These are phyloP conservation scores for Hymenoscyphus infarciens DNA, from an alignment of 2,329 filamentous ascomycete species.

Conservation along the genomic window DNA sequence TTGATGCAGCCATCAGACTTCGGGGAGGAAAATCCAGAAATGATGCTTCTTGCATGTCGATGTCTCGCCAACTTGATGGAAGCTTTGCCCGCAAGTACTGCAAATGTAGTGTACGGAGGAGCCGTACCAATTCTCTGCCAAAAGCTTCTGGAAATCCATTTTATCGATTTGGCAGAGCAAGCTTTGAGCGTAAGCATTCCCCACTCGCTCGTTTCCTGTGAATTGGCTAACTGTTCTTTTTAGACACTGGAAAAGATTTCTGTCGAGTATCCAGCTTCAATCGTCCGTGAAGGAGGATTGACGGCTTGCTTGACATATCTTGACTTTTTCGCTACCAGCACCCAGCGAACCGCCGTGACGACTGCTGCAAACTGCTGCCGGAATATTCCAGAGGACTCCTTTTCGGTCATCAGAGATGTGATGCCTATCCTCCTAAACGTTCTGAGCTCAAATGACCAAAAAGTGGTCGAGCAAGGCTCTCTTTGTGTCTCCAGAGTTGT, in stretches of 20 bases:
- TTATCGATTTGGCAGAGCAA: slow-evolving; percentile 96
- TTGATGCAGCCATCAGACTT: slow-evolving; percentile 90
- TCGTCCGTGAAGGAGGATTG: slow-evolving; percentile 91
- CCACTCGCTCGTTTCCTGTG: slow-evolving; percentile 5
- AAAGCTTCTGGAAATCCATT: slow-evolving; percentile 92
- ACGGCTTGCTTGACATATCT: slow-evolving; percentile 95
- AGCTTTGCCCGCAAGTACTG: slow-evolving; percentile 84
- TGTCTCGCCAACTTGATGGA: slow-evolving; percentile 98
- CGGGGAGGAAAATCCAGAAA: slow-evolving; percentile 85
- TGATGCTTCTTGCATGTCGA: slow-evolving; percentile 94
- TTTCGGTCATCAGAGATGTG: slow-evolving; percentile 84
- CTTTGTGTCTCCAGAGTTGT: slow-evolving; percentile 94
- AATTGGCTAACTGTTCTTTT: slow-evolving; percentile 14
- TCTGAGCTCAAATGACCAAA: slow-evolving; percentile 85
- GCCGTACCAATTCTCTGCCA: slow-evolving; percentile 92
- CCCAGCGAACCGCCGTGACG: slow-evolving; percentile 92
- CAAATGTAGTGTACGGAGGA: slow-evolving; percentile 95
- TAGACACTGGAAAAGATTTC: slow-evolving; percentile 95
- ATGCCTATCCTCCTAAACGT: slow-evolving; percentile 95
- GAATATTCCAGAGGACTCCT: slow-evolving; percentile 92
- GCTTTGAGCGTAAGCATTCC: slow-evolving; percentile 66
- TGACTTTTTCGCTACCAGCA: slow-evolving; percentile 97
- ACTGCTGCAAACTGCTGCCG: slow-evolving; percentile 98
- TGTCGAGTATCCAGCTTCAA: slow-evolving; percentile 88
- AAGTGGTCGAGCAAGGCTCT: slow-evolving; percentile 94